These are phyloP conservation scores for Chalciporus sphaerocephalus DNA, from an alignment of 768 basidiomycete genomes.

Conservation along the genomic window DNA sequence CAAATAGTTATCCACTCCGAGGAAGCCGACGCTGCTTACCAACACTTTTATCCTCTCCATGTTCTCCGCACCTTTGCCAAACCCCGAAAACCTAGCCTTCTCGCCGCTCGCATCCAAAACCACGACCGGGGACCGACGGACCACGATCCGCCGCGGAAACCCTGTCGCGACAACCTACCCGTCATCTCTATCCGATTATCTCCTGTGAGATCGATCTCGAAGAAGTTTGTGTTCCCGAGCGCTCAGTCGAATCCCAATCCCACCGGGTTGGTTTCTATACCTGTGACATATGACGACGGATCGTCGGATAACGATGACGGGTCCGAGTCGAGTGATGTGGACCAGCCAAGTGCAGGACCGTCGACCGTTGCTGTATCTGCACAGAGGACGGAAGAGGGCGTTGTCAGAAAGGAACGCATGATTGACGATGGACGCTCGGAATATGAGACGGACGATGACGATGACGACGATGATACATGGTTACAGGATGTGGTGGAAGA, in stretches of 20 bases:
- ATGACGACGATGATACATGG: slow-evolving; percentile 23
- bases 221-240: slow-evolving; percentile 50
- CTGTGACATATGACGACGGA: slow-evolving; percentile 1
- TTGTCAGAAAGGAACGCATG: not conserved
- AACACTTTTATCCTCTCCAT: slow-evolving; percentile 62
- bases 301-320: not conserved
- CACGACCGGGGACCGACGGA: slow-evolving; percentile 3
- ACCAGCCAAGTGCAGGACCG: slow-evolving; percentile 2
- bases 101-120: slow-evolving; percentile 7
- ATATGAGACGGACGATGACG: slow-evolving; percentile 19
- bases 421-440: slow-evolving; percentile 7
- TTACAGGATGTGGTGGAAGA: slow-evolving; percentile 17
- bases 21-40: slow-evolving; percentile 58
- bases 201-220: slow-evolving; percentile 46
- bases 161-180: slow-evolving; percentile 34
- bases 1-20: slow-evolving; percentile 75
- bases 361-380: not conserved
- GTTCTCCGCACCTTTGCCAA: slow-evolving; percentile 31
- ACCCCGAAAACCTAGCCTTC: slow-evolving; percentile 22
- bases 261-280: not conserved
- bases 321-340: not conserved
- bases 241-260: slow-evolving; percentile 3
- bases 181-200: slow-evolving; percentile 39
- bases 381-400: not conserved
- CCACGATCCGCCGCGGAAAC: slow-evolving; percentile 3